Percentiles rank a stretch among this genome's conserved stretches.
phyloP scores from a whole-genome alignment of 2,329 filamentous ascomycete species.

The Myotisia sp. region DNA sequence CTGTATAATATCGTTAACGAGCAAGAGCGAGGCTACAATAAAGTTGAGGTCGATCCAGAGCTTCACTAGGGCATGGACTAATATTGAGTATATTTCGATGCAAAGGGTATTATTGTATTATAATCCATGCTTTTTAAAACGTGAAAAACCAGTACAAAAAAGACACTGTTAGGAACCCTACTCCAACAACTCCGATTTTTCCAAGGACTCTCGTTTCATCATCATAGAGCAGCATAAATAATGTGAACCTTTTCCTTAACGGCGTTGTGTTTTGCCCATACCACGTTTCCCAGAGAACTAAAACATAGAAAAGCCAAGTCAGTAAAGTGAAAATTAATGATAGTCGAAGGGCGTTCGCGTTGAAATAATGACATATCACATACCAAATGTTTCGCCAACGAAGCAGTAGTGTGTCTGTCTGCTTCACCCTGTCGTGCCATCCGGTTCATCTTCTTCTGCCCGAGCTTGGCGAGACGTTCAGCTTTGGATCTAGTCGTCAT shows the following conservation, averaged over 20 bases:
- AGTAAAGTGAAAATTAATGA: constrained; percentile 15
- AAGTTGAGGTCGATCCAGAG: too few species aligned
- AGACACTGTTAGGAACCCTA: too few species aligned
- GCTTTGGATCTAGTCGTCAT: constrained; percentile 57
- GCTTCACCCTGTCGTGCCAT: constrained; percentile 95
- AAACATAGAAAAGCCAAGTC: constrained; percentile 3
- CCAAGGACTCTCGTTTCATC: constrained; percentile 7
- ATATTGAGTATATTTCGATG: too few species aligned
- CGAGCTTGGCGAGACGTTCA: constrained; percentile 72
- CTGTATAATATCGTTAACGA: too few species aligned
- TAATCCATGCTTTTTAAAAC: too few species aligned
- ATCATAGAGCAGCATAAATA: constrained; percentile 3
- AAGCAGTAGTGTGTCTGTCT: constrained; percentile 72
- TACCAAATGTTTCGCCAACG: constrained; percentile 83
- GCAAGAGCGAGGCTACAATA: too few species aligned
- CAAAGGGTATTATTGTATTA: too few species aligned
- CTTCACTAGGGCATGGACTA: too few species aligned
- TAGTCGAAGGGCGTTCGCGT: constrained; percentile 5
- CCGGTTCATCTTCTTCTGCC: constrained; percentile 97
- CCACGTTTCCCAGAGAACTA: constrained; percentile 82
- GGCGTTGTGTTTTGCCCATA: constrained; percentile 63
- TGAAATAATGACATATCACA: constrained; percentile 24
- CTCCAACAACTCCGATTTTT: background rate
- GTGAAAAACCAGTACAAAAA: too few species aligned
- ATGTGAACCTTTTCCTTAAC: constrained; percentile 16